Percentiles rank a stretch among this genome's conserved stretches.
Conservation (phyloP, 2,329 filamentous ascomycete genomes). For the Alternaria atra region DNA sequence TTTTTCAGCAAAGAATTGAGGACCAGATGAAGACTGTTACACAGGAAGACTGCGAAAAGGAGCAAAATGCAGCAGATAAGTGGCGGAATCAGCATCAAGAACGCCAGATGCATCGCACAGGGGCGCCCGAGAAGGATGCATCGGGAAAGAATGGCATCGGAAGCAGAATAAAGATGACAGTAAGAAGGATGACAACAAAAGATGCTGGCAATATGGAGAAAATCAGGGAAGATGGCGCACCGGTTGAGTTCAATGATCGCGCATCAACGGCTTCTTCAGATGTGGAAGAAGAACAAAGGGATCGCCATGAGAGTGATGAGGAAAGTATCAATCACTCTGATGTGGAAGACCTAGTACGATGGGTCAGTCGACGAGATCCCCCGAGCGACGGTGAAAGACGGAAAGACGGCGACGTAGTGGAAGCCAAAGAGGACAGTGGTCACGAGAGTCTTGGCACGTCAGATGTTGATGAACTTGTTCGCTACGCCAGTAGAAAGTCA, state of each 20-base stretch:
- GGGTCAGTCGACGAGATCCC: conserved; percentile 44
- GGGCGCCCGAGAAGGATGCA: conserved; percentile 33
- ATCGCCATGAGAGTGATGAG: conserved; percentile 23
- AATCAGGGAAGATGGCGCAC: conserved; percentile 30
- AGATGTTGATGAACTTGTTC: conserved; percentile 46
- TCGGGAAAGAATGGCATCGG: conserved; percentile 31
- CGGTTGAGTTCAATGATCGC: conserved; percentile 28
- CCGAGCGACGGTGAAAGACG: conserved; percentile 39
- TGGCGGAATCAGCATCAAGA: conserved; percentile 44
- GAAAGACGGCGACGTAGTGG: conserved; percentile 2
- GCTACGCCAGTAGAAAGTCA: conserved; percentile 34
- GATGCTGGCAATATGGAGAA: conserved; percentile 35
- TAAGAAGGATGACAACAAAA: conserved; percentile 42
- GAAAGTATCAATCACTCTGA: conserved; percentile 44
- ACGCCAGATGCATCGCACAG: conserved; percentile 37
- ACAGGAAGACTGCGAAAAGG: conserved; percentile 30
- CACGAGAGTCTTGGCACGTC: conserved; percentile 42
- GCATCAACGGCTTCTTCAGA: conserved; percentile 38
- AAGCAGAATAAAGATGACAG: conserved; percentile 35
- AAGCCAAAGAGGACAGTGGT: conserved; percentile 32
- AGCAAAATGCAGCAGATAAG: conserved; percentile 28
- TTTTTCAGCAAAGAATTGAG: conserved; percentile 45
- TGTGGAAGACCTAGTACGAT: conserved; percentile 46
- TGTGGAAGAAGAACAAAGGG: conserved; percentile 23
- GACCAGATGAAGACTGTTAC: conserved; percentile 33